phyloP scores from a whole-genome alignment of 202 grass and related monocot species.

The Carex arenaria region DNA sequence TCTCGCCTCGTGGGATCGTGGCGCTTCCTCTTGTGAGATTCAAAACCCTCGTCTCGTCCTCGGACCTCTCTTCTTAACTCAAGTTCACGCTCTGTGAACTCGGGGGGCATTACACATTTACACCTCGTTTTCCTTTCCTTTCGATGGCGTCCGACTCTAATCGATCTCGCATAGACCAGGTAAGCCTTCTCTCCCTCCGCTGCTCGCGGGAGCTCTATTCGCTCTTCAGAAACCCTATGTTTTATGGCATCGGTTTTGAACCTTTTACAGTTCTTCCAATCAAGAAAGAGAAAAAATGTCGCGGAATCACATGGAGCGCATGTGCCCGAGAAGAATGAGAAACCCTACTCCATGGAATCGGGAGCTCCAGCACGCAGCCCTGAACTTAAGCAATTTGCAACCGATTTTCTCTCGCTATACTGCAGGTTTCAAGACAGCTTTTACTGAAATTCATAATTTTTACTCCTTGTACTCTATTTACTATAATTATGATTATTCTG shows the following conservation, averaged over 20 bases:
- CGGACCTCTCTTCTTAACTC: not conserved
- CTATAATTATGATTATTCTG: not conserved
- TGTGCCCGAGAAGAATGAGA: conserved; percentile 31
- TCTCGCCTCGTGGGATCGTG: not conserved
- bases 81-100: conserved; percentile 8
- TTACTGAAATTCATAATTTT: not conserved
- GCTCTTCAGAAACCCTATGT: not conserved
- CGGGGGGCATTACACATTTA: not conserved
- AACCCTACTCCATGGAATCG: not conserved
- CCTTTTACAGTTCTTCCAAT: conserved; percentile 54
- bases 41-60: not conserved
- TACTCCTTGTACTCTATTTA: not conserved
- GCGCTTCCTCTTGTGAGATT: conserved; percentile 14
- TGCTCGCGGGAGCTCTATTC: not conserved
- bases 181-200: conserved; percentile 26
- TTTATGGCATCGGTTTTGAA: not conserved
- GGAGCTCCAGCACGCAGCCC: conserved; percentile 18
- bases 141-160: conserved; percentile 57
- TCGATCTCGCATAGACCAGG: conserved; percentile 74
- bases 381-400: conserved; percentile 59
- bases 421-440: conserved; percentile 47
- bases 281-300: conserved; percentile 58
- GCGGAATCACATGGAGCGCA: not conserved
- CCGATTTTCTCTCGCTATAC: conserved; percentile 64
- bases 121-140: not conserved